Evolutionary conservation across 768 basidiomycete genomes (phyloP), one percentile per base, ranked within the genome.

Genomic region (Neoboletus subvelutipes): DNA sequence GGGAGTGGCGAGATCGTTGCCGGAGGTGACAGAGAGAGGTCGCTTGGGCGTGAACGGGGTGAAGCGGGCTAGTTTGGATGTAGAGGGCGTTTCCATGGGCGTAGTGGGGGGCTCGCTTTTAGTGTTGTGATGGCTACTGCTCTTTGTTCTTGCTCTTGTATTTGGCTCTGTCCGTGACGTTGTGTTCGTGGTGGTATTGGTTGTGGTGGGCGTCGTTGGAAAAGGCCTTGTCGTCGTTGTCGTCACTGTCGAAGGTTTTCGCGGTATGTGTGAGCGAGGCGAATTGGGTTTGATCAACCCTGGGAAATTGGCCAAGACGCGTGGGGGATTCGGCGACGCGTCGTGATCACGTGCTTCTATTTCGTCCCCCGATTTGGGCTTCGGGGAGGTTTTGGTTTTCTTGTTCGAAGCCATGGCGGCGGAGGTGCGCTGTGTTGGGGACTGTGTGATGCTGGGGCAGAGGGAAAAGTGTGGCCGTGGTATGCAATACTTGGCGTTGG

Each of bases 1-100:
- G 12, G 75, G 71, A 0, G 75, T 76, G 3, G 73, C 52, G 0
- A 78, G 60, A 37, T 76, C 73, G 17, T 56, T 68, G 22, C 72
- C 70, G n/a, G 74, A 63, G 9, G 34, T 26, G 17, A 69, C 67
- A 31, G 78, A 81, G 42, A 78, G 67, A 2, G 81, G 77, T 20
- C 83, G 76, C 61, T 79, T 83, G 18, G 84, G 84, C 1, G 84
- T 85, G 58, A 84, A 85, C 3, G 79, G 80, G 15, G 73, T 64
- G 4, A 75, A 68, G 13, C 79, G 76, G 33, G 69, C 66, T 39
- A 76, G 67, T 58, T 72, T 82, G 20, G 72, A 71, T 13, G 70
- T 70, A 18, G 74, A 67, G 12, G 71, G 65, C 2, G 65, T 61
- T n/a, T 63, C 54, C 26, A 56, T 57, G 43, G 52, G 22, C 26